Evolutionary conservation across 176 grass and related monocot genomes (phyloP).

Genomic region (Carex cristatella): DNA sequence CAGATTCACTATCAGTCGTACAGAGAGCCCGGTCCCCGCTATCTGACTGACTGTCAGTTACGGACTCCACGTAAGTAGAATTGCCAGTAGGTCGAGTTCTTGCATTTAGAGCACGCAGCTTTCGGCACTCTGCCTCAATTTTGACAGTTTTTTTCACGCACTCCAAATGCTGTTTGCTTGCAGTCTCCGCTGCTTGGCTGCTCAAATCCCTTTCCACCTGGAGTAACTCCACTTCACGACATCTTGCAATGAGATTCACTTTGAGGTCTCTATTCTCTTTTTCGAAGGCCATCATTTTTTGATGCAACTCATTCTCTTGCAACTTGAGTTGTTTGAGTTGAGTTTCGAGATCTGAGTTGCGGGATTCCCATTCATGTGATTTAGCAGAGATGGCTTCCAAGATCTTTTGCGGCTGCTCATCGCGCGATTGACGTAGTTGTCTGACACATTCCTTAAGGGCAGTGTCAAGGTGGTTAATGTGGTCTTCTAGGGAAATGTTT

Average conservation of each 20-base stretch:
- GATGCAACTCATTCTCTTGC: slow-evolving; percentile 39
- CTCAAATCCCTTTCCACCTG: slow-evolving; percentile 73
- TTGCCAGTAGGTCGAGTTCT: slow-evolving; percentile 36
- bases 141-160: slow-evolving; percentile 73
- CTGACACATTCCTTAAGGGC: slow-evolving; percentile 97
- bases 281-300: slow-evolving; percentile 45
- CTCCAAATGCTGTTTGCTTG: slow-evolving; percentile 87
- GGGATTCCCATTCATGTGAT: slow-evolving; percentile 37
- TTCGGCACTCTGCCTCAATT: slow-evolving; percentile 80
- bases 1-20: slow-evolving; percentile 50
- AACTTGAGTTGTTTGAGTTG: slow-evolving; percentile 41
- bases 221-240: slow-evolving; percentile 52
- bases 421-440: slow-evolving; percentile 72
- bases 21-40: slow-evolving; percentile 52
- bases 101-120: slow-evolving; percentile 38
- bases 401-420: slow-evolving; percentile 78
- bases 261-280: slow-evolving; percentile 72
- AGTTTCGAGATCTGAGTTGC: slow-evolving; percentile 47
- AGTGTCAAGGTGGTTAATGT: slow-evolving; percentile 62
- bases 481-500: slow-evolving; percentile 61
- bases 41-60: slow-evolving; percentile 78
- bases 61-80: slow-evolving; percentile 59
- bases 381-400: slow-evolving; percentile 41
- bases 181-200: slow-evolving; percentile 87
- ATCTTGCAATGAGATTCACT: slow-evolving; percentile 30